Conservation (phyloP, 768 basidiomycete genomes). For the Collybia mongolica region DNA sequence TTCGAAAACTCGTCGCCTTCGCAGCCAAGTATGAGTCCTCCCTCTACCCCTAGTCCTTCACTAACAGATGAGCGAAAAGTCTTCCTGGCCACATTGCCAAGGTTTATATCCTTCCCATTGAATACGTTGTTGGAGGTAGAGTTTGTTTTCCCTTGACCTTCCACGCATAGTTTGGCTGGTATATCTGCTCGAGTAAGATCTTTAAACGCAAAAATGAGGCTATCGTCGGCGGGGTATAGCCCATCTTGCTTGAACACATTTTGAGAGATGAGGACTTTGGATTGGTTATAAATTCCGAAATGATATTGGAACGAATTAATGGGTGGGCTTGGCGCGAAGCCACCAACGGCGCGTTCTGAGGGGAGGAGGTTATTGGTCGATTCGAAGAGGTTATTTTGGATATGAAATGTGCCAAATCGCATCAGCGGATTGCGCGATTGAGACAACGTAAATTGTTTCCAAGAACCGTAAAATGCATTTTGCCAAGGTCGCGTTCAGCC, state of each 20-base stretch:
- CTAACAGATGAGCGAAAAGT: background rate
- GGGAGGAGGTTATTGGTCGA: slow-evolving; percentile 3
- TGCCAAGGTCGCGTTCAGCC: slow-evolving; percentile 11
- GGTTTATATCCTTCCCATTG: slow-evolving; percentile 5
- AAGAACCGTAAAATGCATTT: slow-evolving; percentile 14
- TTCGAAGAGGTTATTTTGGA: slow-evolving; percentile 15
- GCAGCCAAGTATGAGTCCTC: background rate
- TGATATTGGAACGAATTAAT: slow-evolving; percentile 14
- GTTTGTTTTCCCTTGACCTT: background rate
- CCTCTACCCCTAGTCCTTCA: background rate
- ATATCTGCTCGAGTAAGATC: slow-evolving; percentile 10
- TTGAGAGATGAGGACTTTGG: slow-evolving; percentile 12
- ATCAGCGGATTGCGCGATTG: slow-evolving; percentile 15
- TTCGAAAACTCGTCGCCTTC: background rate
- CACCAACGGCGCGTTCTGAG: background rate
- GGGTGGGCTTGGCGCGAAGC: slow-evolving; percentile 4
- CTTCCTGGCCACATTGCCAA: background rate
- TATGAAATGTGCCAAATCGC: slow-evolving; percentile 17
- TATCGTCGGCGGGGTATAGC: slow-evolving; percentile 8
- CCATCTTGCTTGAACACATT: slow-evolving; percentile 17
- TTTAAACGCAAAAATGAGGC: slow-evolving; percentile 11
- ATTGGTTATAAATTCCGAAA: slow-evolving; percentile 13
- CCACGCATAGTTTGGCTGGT: slow-evolving; percentile 12
- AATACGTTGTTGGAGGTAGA: slow-evolving; percentile 9
- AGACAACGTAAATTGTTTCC: slow-evolving; percentile 15